Evolutionary conservation across 352 stramenopile species (phyloP), one percentile per base, ranked within the genome.

Genomic region (Pythium insidiosum): DNA sequence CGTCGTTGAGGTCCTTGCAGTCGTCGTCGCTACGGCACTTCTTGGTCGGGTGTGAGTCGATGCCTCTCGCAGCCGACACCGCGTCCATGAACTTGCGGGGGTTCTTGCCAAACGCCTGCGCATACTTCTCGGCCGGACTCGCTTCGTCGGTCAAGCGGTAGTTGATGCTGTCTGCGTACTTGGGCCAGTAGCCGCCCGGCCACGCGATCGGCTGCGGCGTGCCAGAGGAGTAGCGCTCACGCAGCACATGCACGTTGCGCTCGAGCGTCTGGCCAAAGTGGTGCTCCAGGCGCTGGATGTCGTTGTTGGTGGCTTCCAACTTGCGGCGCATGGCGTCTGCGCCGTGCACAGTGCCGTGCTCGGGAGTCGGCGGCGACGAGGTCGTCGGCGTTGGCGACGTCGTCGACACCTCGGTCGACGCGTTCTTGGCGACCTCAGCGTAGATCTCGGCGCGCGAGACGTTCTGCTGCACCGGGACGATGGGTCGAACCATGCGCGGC

Each of bases 181-280:
- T 48, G 4, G 72, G 72, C 72, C 72, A 85, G 56, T 83, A 85
- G 54, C 73, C 81, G 33, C 56, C 56, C 3, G 73, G 69, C 73
- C 73, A 85, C 13, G 53, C 46, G 2, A 19, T 22, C 4, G 53
- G 33, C 11, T 20, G 28, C 26, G 43, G 38, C 11, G 22, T 21
- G 23, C 11, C 19, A 6, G 24, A 42, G 33, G 18, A 20, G 23
- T 61, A 61, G 23, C 47, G 38, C 15, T 49, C 31, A 18, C 43
- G 13, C 20, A 61, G 29, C 39, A 35, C 34, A 24, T 54, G 29
- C 23, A 55, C 20, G 52, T 61, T 61, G n/a, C 23, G 33, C 13
- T 51, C 45, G 45, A 61, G 51, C 3, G 39, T 13, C 20, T 35
- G 36, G 11, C 33, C 9, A 25, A 55, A 61, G 41, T 52, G 40